Percentiles rank a stretch among this genome's conserved stretches.
These are phyloP conservation scores for Rhipidocladum racemiflorum DNA, from an alignment of 176 grass and related monocot species.

Conservation along the genomic window DNA sequence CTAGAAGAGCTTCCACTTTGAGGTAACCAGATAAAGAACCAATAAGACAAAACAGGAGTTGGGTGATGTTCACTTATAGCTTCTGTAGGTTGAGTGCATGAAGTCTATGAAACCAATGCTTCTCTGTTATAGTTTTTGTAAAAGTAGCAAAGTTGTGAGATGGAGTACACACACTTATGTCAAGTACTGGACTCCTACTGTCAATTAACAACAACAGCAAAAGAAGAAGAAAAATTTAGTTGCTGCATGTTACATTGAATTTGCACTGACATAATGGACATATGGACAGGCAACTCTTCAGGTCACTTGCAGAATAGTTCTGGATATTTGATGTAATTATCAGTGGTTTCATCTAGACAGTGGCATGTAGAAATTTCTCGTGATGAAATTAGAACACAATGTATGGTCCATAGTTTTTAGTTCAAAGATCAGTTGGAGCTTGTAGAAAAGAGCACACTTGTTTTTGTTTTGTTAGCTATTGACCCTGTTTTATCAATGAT, in stretches of 20 bases:
- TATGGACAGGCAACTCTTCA: too few relatives aligned
- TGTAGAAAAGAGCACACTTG: not conserved
- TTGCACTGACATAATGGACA: too few relatives aligned
- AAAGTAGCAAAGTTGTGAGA: slow-evolving; percentile 15
- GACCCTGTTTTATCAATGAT: slow-evolving; percentile 19
- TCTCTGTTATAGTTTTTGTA: not conserved
- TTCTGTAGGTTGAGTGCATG: not conserved
- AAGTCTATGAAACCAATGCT: not conserved
- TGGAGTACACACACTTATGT: not conserved
- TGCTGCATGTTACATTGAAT: too few relatives aligned
- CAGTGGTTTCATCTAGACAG: too few relatives aligned
- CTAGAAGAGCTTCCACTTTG: not conserved
- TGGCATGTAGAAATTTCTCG: too few relatives aligned
- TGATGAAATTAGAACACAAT: too few relatives aligned
- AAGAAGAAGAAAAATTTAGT: not conserved
- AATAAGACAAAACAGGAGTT: not conserved
- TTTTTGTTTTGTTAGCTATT: slow-evolving; percentile 12
- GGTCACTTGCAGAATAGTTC: too few relatives aligned
- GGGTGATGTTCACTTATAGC: not conserved
- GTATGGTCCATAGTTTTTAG: too few relatives aligned
- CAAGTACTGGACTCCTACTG: not conserved
- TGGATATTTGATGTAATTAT: too few relatives aligned
- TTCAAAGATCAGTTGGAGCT: too few relatives aligned
- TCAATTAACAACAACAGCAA: not conserved
- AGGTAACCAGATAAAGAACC: not conserved